Evolutionary conservation across 257 asterid species (phyloP), one percentile per base, ranked within the genome.

Genomic region (Paraleonurus japonicus): DNA sequence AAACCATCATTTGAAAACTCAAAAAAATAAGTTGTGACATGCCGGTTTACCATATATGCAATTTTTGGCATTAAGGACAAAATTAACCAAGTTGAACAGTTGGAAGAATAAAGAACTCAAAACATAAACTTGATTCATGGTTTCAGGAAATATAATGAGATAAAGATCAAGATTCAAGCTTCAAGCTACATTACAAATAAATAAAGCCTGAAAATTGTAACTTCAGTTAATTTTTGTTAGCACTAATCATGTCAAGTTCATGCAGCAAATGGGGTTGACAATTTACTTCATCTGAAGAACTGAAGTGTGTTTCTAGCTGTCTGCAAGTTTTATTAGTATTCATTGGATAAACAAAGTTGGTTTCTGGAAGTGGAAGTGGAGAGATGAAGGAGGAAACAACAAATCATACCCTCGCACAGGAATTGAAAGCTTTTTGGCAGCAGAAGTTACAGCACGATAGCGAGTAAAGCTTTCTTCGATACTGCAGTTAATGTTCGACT

Each of bases 401-500:
- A 64, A 59, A 59, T 45, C 84, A 53, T 90, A 93, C 97, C 97
- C 96, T 1, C 99, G 96, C 48, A 94, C 92, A 15, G 96, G 95
- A 81, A 94, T 82, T n/a, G 93, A 84, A 67, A 79, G 89, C 74
- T 86, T 85, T 81, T 82, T 83, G 54, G 99, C 96, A 70, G 97
- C 94, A 72, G 84, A 80, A 71, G 81, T 84, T 67, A 93, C 98
- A 26, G 81, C 90, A 50, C 86, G 87, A 75, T 85, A 90, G 65
- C 98, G 97, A 72, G 76, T 77, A 70, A 95, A 86, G 79, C 99
- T 92, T 78, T 92, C 95, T 81, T 95, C 95, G 48, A 95, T 88
- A 70, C 89, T 82, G 85, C 99, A 95, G 76, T 95, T 95, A 22
- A 92, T 92, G 80, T 95, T 95, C 5, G 96, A 84, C 71, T 85